These are phyloP conservation scores for Metschnikowia cubensis DNA, from an alignment of 805 yeast species.

Conservation along the genomic window DNA sequence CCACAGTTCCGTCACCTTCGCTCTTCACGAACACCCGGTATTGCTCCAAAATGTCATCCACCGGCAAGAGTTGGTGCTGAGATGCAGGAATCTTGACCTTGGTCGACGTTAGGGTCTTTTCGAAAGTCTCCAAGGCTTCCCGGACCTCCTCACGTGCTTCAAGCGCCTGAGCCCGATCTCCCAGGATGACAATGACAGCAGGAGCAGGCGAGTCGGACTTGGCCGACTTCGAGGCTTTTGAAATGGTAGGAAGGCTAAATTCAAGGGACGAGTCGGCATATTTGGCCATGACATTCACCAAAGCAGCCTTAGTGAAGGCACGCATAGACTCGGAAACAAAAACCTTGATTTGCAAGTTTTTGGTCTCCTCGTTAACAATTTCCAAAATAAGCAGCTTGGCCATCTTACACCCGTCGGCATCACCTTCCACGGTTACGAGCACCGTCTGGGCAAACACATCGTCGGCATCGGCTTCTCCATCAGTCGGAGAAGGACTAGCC, in stretches of 20 bases:
- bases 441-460: conserved; percentile 60
- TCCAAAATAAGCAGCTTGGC: conserved; percentile 69
- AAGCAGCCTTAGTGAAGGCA: conserved; percentile 22
- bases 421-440: conserved; percentile 71
- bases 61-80: conserved; percentile 67
- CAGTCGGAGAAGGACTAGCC: conserved; percentile 9
- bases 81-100: conserved; percentile 61
- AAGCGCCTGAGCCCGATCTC: conserved; percentile 65
- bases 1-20: conserved; percentile 40
- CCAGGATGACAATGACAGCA: conserved; percentile 49
- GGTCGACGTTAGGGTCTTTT: conserved; percentile 44
- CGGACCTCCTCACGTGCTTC: conserved; percentile 48
- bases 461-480: conserved; percentile 48
- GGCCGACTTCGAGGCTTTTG: conserved; percentile 19
- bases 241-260: conserved; percentile 26
- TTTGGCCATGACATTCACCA: conserved; percentile 21
- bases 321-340: conserved; percentile 40
- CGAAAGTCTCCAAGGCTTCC: background rate
- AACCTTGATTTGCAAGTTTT: conserved; percentile 48
- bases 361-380: conserved; percentile 74
- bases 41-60: conserved; percentile 47
- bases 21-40: conserved; percentile 61
- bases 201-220: conserved; percentile 22
- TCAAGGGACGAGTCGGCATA: conserved; percentile 23
- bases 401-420: conserved; percentile 70